Percentiles rank a stretch among this genome's conserved stretches.
These are phyloP conservation scores for Chrysoporthe deuterocubensis DNA, from an alignment of 2,329 filamentous ascomycete genomes.

Conservation along the genomic window DNA sequence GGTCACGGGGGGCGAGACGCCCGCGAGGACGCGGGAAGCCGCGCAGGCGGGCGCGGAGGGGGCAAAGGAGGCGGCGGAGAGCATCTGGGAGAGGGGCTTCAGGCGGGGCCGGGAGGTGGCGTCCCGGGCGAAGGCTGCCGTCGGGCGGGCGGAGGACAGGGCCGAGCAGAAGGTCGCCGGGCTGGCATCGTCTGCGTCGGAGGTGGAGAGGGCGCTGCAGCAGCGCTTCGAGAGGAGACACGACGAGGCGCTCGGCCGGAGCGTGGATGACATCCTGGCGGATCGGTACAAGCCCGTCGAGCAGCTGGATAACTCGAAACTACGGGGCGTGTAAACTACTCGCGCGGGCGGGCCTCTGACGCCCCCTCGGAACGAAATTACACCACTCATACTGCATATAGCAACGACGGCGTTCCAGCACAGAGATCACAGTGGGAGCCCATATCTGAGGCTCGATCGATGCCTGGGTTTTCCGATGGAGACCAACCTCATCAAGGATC, in stretches of 20 bases:
- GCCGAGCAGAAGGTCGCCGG: constrained; percentile 35
- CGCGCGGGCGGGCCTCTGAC: not conserved
- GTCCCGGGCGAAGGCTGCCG: constrained; percentile 43
- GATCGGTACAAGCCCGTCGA: constrained; percentile 59
- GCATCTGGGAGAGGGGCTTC: constrained; percentile 46
- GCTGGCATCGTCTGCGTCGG: constrained; percentile 35
- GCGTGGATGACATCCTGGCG: constrained; percentile 56
- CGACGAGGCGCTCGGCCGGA: constrained; percentile 47
- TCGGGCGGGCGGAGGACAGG: constrained; percentile 43
- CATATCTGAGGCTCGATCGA: no score
- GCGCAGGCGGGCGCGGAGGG: constrained; percentile 38
- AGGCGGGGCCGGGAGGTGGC: constrained; percentile 47
- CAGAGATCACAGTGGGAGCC: no score
- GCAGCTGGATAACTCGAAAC: constrained; percentile 48
- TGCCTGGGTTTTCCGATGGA: no score
- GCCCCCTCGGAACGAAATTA: not conserved
- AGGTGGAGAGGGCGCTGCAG: constrained; percentile 54
- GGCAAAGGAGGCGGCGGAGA: constrained; percentile 43
- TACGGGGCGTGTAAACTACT: constrained; percentile 41
- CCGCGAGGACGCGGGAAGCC: constrained; percentile 37
- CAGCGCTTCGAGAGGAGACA: constrained; percentile 54
- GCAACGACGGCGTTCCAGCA: not conserved
- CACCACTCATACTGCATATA: not conserved
- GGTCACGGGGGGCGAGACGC: constrained; percentile 38
- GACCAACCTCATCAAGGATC: no score